Conservation (phyloP, 2,329 filamentous ascomycete genomes). For the Ophiostoma piceae region DNA sequence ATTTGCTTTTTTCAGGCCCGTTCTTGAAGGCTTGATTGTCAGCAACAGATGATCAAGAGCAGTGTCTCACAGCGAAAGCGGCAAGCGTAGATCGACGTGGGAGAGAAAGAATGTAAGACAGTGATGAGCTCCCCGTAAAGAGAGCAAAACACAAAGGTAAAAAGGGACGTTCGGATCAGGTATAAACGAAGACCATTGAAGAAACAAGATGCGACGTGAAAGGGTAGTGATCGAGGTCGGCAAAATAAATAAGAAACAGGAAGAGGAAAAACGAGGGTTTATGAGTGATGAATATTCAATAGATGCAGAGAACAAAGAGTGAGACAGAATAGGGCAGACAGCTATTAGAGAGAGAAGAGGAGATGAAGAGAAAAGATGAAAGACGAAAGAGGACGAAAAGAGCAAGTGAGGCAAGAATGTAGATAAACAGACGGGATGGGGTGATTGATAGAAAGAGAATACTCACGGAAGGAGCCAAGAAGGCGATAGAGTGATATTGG, state of each 20-base stretch:
- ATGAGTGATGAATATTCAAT: background rate
- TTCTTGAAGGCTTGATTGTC: slow-evolving; percentile 14
- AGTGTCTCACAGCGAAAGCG: slow-evolving; percentile 21
- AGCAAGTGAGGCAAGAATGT: background rate
- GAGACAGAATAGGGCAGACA: background rate
- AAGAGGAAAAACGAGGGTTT: slow-evolving; percentile 2
- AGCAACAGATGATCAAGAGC: slow-evolving; percentile 15
- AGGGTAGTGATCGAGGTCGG: background rate
- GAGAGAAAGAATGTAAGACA: slow-evolving; percentile 23
- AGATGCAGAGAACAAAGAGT: background rate
- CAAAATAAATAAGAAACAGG: background rate
- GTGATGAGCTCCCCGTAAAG: slow-evolving; percentile 11
- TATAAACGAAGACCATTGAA: slow-evolving; percentile 15
- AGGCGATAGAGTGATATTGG: background rate
- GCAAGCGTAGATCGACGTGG: slow-evolving; percentile 17
- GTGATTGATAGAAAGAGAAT: background rate
- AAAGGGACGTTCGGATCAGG: slow-evolving; percentile 6
- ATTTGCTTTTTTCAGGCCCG: background rate
- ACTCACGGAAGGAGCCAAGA: background rate
- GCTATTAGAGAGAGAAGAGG: background rate
- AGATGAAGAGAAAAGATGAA: background rate
- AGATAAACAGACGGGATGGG: slow-evolving; percentile 5
- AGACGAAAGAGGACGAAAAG: background rate
- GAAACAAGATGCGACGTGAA: slow-evolving; percentile 15
- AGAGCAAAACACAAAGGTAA: background rate